These are phyloP conservation scores for Pyricularia grisea DNA, from an alignment of 2,329 filamentous ascomycete species.

Conservation along the genomic window DNA sequence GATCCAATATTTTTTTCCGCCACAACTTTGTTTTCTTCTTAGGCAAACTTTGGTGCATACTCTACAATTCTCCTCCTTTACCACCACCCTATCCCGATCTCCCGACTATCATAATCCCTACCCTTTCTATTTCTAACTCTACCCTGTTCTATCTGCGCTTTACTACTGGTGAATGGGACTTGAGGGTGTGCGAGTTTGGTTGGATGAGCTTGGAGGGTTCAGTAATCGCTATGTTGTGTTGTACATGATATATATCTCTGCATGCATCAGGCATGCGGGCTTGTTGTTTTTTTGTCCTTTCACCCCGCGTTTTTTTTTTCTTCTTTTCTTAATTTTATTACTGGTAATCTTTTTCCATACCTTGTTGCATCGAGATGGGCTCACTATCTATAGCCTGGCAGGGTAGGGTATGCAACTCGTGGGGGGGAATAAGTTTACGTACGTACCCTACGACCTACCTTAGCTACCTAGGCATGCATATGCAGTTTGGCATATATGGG, in stretches of 20 bases:
- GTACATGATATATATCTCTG: background rate
- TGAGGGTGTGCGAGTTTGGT: background rate
- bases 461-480: too few species aligned
- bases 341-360: too few species aligned
- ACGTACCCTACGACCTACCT: too few species aligned
- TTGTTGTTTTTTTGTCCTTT: too few species aligned
- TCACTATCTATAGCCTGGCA: background rate
- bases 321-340: background rate
- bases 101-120: background rate
- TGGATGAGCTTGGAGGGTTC: background rate
- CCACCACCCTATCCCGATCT: background rate
- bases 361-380: background rate
- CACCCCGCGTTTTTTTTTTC: background rate
- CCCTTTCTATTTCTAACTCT: background rate
- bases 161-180: background rate
- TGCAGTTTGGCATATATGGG: too few species aligned
- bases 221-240: background rate
- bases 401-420: too few species aligned
- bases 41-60: background rate
- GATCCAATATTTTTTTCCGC: background rate
- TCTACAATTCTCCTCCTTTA: background rate
- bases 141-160: background rate
- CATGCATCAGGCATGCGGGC: background rate
- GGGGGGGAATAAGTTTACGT: background rate
- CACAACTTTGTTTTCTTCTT: background rate